These are phyloP conservation scores for Quercus wislizeni DNA, from an alignment of 306 rosid genomes.

Conservation along the genomic window DNA sequence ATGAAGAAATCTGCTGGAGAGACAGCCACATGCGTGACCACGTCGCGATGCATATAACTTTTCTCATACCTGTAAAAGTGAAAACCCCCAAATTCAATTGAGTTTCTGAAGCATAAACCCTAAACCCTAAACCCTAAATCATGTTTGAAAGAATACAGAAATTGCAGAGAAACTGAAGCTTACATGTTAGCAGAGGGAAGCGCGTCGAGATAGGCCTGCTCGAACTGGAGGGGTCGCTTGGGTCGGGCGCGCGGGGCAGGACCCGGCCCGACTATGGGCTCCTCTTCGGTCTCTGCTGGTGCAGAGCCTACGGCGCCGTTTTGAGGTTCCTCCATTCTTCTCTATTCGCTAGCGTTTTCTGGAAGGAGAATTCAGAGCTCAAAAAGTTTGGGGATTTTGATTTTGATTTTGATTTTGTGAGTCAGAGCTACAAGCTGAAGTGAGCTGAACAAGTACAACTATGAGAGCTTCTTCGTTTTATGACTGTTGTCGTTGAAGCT, in stretches of 20 bases:
- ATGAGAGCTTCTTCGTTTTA: no score
- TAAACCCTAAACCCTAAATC: background rate
- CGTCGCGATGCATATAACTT: slow-evolving; percentile 95
- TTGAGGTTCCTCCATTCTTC: slow-evolving; percentile 23
- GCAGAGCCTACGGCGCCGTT: slow-evolving; percentile 21
- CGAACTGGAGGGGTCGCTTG: slow-evolving; percentile 97
- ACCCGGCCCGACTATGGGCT: slow-evolving; percentile 65
- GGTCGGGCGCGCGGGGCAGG: slow-evolving; percentile 76
- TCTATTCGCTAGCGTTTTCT: background rate
- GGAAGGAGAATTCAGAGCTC: no score
- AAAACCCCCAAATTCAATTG: background rate
- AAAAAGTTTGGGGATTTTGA: no score
- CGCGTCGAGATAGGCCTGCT: slow-evolving; percentile 84
- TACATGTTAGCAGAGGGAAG: slow-evolving; percentile 92
- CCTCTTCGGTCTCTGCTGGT: slow-evolving; percentile 44
- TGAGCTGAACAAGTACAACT: no score
- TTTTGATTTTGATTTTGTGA: no score
- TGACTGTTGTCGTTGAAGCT: no score
- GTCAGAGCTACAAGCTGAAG: no score
- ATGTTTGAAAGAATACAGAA: background rate
- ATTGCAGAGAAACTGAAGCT: background rate
- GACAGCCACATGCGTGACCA: slow-evolving; percentile 93
- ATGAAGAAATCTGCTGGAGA: slow-evolving; percentile 82
- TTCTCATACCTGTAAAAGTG: slow-evolving; percentile 76
- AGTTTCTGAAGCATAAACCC: background rate